Evolutionary conservation across 306 rosid genomes (phyloP).

Genomic region (Medicago lupulina): DNA sequence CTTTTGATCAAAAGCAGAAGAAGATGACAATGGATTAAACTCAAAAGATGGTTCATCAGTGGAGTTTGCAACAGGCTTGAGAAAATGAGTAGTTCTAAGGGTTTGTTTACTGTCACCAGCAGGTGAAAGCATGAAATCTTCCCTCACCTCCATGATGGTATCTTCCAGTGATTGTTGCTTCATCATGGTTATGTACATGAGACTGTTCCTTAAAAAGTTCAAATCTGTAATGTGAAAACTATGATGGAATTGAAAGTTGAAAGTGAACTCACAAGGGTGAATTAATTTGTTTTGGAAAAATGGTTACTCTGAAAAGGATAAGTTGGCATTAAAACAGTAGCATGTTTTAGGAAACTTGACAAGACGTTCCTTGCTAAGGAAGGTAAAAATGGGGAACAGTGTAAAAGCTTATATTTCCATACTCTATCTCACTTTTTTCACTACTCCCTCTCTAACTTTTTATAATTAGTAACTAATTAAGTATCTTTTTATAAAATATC

Average conservation of each 20-base stretch:
- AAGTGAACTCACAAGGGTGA: neutral
- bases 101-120: constrained; percentile 50
- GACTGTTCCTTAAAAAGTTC: neutral
- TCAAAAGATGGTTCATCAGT: neutral
- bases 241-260: neutral
- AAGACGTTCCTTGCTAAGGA: neutral
- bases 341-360: neutral
- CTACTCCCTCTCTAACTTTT: no score
- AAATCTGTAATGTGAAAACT: neutral
- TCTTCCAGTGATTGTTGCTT: constrained; percentile 41
- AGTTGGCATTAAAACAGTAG: neutral
- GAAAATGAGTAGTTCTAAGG: constrained; percentile 50
- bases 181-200: constrained; percentile 40
- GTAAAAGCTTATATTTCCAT: no score
- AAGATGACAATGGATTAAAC: neutral
- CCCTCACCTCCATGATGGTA: constrained; percentile 44
- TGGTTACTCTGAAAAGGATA: neutral
- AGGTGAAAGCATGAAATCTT: constrained; percentile 60
- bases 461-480: no score
- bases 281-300: neutral
- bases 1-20: constrained; percentile 26
- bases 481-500: no score
- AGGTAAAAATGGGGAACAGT: neutral
- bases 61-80: constrained; percentile 48
- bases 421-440: no score